Evolutionary conservation across 1,139 yeast genomes (phyloP).

Genomic region (Nakaseomyces glabratus): DNA sequence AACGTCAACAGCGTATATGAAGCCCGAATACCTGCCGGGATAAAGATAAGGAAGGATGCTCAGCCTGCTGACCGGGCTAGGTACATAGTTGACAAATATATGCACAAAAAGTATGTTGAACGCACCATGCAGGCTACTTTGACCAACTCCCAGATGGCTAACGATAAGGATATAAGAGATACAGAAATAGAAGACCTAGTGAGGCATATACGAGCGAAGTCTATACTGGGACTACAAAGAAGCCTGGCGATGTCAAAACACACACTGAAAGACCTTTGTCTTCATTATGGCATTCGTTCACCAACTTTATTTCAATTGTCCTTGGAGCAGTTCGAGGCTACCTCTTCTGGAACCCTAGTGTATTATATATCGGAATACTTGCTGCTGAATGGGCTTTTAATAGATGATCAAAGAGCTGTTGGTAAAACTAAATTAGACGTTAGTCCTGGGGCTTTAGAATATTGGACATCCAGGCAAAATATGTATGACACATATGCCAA

Average conservation of each 20-base stretch:
- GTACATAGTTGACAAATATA: conserved; percentile 47
- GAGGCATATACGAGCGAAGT: conserved; percentile 44
- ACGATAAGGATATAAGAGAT: conserved; percentile 1
- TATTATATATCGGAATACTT: conserved; percentile 73
- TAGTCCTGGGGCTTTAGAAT: conserved; percentile 27
- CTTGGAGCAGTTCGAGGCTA: conserved; percentile 38
- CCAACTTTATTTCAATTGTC: conserved; percentile 54
- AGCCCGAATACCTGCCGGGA: conserved; percentile 31
- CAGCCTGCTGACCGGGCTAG: conserved; percentile 33
- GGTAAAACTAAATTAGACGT: conserved; percentile 9
- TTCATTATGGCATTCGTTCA: conserved; percentile 20
- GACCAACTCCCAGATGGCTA: conserved; percentile 1
- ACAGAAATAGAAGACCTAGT: conserved; percentile 15
- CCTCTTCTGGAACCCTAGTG: conserved; percentile 28
- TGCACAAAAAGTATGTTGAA: conserved; percentile 34
- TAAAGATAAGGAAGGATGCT: conserved; percentile 28
- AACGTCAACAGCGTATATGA: conserved; percentile 55
- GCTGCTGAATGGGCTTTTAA: conserved; percentile 48
- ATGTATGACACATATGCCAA: conserved; percentile 16
- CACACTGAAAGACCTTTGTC: conserved; percentile 18
- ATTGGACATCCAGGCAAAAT: conserved; percentile 43
- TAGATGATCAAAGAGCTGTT: conserved; percentile 20
- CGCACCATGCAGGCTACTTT: conserved; percentile 5
- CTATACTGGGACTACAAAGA: conserved; percentile 39
- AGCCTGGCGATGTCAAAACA: conserved; percentile 46